phyloP scores from a whole-genome alignment of 164 flowering plant genomes.

The Vitis amurensis region DNA sequence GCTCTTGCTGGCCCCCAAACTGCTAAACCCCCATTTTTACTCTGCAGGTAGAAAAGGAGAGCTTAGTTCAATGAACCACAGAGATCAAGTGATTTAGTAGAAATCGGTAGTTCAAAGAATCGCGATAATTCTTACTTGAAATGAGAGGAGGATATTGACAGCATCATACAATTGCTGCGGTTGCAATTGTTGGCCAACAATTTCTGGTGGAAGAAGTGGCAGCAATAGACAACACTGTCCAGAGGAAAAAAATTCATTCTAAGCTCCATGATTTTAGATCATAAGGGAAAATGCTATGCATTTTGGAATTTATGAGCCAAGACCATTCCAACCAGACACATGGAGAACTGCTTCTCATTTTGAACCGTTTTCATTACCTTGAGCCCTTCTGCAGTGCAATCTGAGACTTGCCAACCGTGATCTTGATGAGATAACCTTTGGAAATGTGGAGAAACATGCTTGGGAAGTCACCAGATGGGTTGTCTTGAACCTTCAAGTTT shows the following conservation, averaged over 20 bases:
- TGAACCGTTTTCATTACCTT: constrained; percentile 2
- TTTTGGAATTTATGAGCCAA: too few relatives aligned
- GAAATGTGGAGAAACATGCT: constrained; percentile 10
- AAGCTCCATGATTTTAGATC: not conserved
- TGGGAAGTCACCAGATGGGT: constrained; percentile 5
- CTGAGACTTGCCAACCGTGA: constrained; percentile 22
- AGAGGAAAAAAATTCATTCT: not conserved
- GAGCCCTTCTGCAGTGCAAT: constrained; percentile 19
- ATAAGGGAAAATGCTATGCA: not conserved
- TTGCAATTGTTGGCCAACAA: constrained; percentile 9
- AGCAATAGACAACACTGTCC: not conserved
- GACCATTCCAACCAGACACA: too few relatives aligned
- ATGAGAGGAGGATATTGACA: constrained; percentile 2
- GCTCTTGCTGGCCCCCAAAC: not conserved
- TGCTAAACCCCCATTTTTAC: not conserved
- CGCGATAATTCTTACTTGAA: constrained; percentile 1
- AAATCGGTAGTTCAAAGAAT: not conserved
- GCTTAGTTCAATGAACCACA: not conserved
- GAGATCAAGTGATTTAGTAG: not conserved
- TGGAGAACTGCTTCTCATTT: too few relatives aligned
- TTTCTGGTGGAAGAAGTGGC: not conserved
- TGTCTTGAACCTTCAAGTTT: constrained; percentile 9
- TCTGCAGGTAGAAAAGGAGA: not conserved
- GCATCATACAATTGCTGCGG: constrained; percentile 4
- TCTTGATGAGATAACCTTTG: constrained; percentile 16